Conservation (phyloP, 2,329 filamentous ascomycete genomes). For the Fusarium irregulare region DNA sequence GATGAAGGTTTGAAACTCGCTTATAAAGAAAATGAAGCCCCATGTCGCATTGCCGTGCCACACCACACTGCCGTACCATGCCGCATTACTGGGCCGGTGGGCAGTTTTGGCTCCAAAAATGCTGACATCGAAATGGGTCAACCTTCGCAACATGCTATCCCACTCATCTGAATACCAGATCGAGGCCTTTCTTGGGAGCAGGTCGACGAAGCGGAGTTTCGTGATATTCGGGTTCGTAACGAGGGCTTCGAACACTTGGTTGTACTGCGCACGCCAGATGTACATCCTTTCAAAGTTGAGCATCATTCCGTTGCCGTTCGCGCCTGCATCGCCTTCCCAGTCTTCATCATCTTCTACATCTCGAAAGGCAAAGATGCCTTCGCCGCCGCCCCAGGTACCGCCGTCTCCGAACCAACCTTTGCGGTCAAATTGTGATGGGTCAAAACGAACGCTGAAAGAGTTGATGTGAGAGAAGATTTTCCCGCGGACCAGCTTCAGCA, state of each 20-base stretch:
- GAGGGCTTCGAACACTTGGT: not conserved
- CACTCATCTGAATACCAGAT: not conserved
- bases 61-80: too few relatives aligned
- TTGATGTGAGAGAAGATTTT: not conserved
- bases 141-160: not conserved
- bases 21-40: not conserved
- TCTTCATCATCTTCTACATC: not conserved
- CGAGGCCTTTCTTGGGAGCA: not conserved
- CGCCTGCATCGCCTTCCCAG: not conserved
- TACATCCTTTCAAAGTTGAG: not conserved
- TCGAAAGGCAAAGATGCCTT: fast-evolving
- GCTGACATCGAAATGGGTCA: not conserved
- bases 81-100: too few relatives aligned
- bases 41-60: not conserved
- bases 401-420: not conserved
- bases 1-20: fast-evolving
- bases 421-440: not conserved
- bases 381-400: not conserved
- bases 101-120: not conserved
- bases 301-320: fast-evolving
- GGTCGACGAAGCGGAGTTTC: not conserved
- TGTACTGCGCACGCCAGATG: constrained; percentile 7
- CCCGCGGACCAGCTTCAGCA: not conserved
- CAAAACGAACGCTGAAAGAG: not conserved
- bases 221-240: not conserved